These are phyloP conservation scores for Monilinia vaccinii-corymbosi DNA, from an alignment of 2,329 filamentous ascomycete genomes.

Conservation along the genomic window DNA sequence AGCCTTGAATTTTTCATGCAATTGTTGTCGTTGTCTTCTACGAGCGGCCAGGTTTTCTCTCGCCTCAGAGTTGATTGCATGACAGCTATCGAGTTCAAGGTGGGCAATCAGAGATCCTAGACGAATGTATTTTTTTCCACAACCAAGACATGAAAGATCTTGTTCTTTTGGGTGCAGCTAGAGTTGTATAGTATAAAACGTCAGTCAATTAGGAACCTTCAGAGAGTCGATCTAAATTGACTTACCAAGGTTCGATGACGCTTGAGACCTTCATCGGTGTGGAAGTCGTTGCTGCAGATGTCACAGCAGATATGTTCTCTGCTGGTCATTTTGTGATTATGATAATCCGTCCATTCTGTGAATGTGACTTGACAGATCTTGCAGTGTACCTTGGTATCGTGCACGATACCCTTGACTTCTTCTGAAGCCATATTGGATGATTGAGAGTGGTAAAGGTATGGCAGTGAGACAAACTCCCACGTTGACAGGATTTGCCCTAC, in stretches of 20 bases:
- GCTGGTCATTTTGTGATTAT: slow-evolving; percentile 2
- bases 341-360: not conserved
- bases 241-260: slow-evolving; percentile 6
- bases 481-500: too few relatives aligned
- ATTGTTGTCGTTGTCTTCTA: slow-evolving; percentile 6
- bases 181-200: not conserved
- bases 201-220: not conserved
- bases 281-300: slow-evolving; percentile 4
- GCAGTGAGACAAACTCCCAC: not conserved
- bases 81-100: slow-evolving; percentile 6
- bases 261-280: slow-evolving; percentile 7
- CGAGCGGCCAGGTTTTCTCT: not conserved
- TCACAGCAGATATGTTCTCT: slow-evolving; percentile 6
- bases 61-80: not conserved
- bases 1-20: slow-evolving; percentile 4
- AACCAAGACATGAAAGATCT: slow-evolving; percentile 3
- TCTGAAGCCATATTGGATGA: not conserved
- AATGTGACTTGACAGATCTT: not conserved
- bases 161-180: slow-evolving; percentile 9
- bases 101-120: slow-evolving; percentile 8
- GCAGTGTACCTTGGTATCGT: not conserved
- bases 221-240: not conserved
- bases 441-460: not conserved
- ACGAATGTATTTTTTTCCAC: slow-evolving; percentile 1
- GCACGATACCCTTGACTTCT: not conserved